Evolutionary conservation across 352 stramenopile genomes (phyloP), one percentile per base, ranked within the genome.

Genomic region (Globisporangium okanoganense): DNA sequence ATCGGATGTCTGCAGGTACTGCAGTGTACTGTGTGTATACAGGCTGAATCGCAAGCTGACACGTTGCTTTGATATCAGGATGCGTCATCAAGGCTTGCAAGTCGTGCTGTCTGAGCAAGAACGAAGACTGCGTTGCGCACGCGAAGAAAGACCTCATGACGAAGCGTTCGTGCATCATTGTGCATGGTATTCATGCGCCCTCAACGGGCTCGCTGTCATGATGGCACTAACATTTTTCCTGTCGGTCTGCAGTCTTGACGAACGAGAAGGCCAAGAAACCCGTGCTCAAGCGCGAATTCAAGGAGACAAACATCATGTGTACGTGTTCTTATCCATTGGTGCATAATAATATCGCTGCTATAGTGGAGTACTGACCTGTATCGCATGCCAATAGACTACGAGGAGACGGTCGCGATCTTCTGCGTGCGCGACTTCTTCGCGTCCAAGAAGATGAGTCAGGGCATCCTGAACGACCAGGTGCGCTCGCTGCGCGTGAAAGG

Each of bases 231-330:
- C 24, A 5, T 50, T 29, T 52, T 4, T 29, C 44, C 41, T 48
- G 4, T 25, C 0, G 22, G 9, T 31, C 0, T 50, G 13, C 24
- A 52, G 45, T 33, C 13, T n/a, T 31, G 27, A 44, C 45, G 40
- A 31, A 49, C 16, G 61, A 62, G 41, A 48, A 56, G 10, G 27
- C 36, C n/a, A 66, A 52, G 24, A 33, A 52, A 6, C 49, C 71
- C 0, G 83, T 92, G 59, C 65, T 92, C 20, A 92, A 90, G 67
- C 84, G 88, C 59, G 83, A 92, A 52, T 92, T 90, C 70, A 85
- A 85, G 57, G 83, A 92, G 57, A 65, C 64, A 35, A 90, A 89
- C 67, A 76, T 92, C 40, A 56, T 76, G 41, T 92, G 83, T 92
- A 78, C 29, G 82, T 70, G 5, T 7, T 31, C 13, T 1, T 41